Evolutionary conservation across 805 yeast genomes (phyloP).

Genomic region (Metschnikowia bowlesiae): DNA sequence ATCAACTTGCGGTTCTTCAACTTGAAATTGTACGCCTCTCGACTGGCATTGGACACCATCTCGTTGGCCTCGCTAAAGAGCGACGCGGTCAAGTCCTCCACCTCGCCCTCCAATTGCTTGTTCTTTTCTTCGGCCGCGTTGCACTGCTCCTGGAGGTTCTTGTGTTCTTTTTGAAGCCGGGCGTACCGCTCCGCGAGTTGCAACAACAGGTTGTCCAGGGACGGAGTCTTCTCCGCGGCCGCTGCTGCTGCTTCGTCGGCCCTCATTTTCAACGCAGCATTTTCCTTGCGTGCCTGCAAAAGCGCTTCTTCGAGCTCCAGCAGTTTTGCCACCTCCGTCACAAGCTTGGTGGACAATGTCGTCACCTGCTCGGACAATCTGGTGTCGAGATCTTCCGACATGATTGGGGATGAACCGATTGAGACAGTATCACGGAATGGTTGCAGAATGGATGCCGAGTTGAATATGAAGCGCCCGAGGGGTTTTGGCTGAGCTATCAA

Average conservation of each 20-base stretch:
- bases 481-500: too few relatives aligned
- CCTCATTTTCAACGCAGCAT: constrained; percentile 4
- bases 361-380: constrained; percentile 54
- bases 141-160: constrained; percentile 28
- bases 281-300: constrained; percentile 35
- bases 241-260: not conserved
- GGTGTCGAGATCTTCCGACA: constrained; percentile 24
- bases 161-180: constrained; percentile 24
- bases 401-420: not conserved
- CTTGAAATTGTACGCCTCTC: constrained; percentile 57
- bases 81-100: constrained; percentile 74
- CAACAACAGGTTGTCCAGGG: constrained; percentile 8
- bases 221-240: not conserved
- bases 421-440: too few relatives aligned
- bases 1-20: constrained; percentile 53
- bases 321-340: constrained; percentile 57
- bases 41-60: constrained; percentile 77
- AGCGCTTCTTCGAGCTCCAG: constrained; percentile 51
- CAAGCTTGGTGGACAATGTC: constrained; percentile 52
- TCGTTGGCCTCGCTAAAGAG: constrained; percentile 79
- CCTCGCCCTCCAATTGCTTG: constrained; percentile 60
- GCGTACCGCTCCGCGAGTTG: constrained; percentile 28
- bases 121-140: constrained; percentile 56
- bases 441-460: not conserved
- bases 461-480: too few relatives aligned